These are phyloP conservation scores for Aegilops tauschii DNA, from an alignment of 176 grass and related monocot genomes.

Conservation along the genomic window DNA sequence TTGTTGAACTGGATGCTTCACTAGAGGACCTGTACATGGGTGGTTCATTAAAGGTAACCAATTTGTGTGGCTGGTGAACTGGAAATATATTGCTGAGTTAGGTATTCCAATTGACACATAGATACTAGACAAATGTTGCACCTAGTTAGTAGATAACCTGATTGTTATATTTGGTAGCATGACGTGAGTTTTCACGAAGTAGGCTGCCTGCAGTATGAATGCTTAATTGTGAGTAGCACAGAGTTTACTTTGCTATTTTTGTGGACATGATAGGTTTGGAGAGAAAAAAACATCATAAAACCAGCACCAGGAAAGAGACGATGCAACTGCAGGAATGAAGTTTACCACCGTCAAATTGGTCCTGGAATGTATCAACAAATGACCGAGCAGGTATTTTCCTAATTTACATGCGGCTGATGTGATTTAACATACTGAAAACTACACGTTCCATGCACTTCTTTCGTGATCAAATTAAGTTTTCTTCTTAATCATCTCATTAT, in stretches of 20 bases:
- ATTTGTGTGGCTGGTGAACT: background rate
- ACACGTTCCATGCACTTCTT: background rate
- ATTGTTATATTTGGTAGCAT: background rate
- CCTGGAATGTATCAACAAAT: constrained; percentile 99
- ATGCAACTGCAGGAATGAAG: constrained; percentile 98
- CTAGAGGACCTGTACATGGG: constrained; percentile 98
- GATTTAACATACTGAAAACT: background rate
- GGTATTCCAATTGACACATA: background rate
- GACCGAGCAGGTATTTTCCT: constrained; percentile 77
- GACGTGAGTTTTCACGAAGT: background rate
- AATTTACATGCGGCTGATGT: background rate
- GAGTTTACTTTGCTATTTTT: constrained; percentile 3
- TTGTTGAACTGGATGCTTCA: constrained; percentile 95
- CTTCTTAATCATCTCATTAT: background rate
- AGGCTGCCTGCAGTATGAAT: background rate
- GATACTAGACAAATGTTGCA: background rate
- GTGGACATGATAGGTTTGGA: constrained; percentile 65
- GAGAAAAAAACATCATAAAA: constrained; percentile 96
- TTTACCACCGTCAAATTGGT: constrained; percentile 95
- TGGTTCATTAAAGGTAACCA: constrained; percentile 83
- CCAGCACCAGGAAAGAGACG: constrained; percentile 83
- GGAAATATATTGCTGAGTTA: constrained; percentile 2
- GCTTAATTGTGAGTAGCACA: background rate
- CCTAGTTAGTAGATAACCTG: background rate
- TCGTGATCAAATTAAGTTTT: background rate